Percentiles rank a stretch among this genome's conserved stretches.
phyloP scores from a whole-genome alignment of 495 filamentous ascomycete genomes.

The Lophiotrema nucula region DNA sequence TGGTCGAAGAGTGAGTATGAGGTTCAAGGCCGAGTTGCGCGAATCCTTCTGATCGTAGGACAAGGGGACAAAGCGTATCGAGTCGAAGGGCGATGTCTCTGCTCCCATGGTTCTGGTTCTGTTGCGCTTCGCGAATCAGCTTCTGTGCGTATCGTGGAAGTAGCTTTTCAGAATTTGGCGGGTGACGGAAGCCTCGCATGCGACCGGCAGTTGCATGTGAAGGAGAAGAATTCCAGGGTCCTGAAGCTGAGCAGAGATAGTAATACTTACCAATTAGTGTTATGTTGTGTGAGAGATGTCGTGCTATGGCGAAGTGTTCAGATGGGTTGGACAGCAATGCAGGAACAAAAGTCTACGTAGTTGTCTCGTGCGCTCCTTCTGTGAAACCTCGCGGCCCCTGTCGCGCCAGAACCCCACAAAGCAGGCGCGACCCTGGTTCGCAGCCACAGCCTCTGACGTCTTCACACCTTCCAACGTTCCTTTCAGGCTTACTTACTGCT shows the following conservation, averaged over 20 bases:
- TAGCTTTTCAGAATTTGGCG: neutral
- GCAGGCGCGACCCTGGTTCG: neutral
- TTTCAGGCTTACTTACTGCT: no score
- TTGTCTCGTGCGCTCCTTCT: neutral
- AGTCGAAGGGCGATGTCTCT: conserved; percentile 23
- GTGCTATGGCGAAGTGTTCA: neutral
- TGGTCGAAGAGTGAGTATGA: conserved; percentile 77
- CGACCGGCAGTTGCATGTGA: neutral
- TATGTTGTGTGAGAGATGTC: neutral
- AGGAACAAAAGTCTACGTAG: neutral
- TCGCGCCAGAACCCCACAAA: neutral
- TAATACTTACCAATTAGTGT: neutral
- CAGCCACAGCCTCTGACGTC: neutral
- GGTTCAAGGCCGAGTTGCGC: conserved; percentile 69
- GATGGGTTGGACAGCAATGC: neutral
- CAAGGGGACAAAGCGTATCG: conserved; percentile 62
- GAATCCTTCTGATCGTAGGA: conserved; percentile 74
- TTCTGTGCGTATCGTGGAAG: neutral
- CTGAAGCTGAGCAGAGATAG: neutral
- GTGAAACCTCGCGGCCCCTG: neutral
- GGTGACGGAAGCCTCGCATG: neutral
- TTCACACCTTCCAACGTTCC: neutral
- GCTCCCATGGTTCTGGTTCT: conserved; percentile 4
- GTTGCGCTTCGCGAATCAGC: neutral
- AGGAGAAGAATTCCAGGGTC: neutral